These are phyloP conservation scores for Nissolia schottii DNA, from an alignment of 306 rosid genomes.

Conservation along the genomic window DNA sequence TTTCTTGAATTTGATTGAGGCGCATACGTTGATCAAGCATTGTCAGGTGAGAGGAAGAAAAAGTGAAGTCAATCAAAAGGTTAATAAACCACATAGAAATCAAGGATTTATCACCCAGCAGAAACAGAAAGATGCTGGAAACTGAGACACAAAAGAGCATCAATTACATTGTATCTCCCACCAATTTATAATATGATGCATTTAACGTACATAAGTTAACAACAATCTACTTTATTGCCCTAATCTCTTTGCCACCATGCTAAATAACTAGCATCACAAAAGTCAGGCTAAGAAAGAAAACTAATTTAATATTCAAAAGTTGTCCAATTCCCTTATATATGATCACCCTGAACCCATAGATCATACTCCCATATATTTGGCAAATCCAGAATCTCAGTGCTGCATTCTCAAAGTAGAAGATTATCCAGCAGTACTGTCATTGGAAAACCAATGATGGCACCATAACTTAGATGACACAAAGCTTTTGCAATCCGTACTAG, in stretches of 20 bases:
- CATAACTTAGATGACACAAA: not conserved
- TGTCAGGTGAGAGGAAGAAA: not conserved
- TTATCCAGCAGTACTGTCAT: not conserved
- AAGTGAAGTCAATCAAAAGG: not conserved
- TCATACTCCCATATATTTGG: not conserved
- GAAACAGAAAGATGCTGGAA: not conserved
- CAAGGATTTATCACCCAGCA: not conserved
- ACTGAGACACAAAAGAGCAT: not conserved
- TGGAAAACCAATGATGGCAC: not conserved
- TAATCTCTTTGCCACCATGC: not conserved
- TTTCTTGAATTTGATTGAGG: not conserved
- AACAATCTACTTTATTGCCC: not conserved
- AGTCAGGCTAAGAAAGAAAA: not conserved
- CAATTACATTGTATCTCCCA: not conserved
- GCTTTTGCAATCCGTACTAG: not conserved
- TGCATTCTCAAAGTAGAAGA: not conserved
- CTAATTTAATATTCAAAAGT: not conserved
- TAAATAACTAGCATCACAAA: not conserved
- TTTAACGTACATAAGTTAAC: not conserved
- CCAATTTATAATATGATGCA: not conserved
- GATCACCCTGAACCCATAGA: not conserved
- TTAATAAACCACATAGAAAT: not conserved
- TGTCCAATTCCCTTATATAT: not conserved
- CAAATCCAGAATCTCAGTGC: not conserved
- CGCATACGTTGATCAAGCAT: not conserved